Percentiles rank a stretch among this genome's conserved stretches.
phyloP scores from a whole-genome alignment of 148 eudicot genomes.

The Simmondsia chinensis region DNA sequence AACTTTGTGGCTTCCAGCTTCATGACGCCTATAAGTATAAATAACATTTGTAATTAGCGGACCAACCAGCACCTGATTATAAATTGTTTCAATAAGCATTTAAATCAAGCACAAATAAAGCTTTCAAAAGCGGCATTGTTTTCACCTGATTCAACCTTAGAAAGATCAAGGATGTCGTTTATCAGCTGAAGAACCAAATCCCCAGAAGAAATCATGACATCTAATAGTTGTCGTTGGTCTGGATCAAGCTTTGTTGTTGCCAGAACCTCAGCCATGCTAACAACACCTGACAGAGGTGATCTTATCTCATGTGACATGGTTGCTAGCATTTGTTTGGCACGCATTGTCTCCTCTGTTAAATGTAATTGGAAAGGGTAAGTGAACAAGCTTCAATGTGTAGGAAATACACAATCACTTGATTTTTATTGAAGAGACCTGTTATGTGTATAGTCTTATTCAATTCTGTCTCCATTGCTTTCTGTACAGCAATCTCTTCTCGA shows the following conservation, averaged over 20 bases:
- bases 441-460: slow-evolving; percentile 89
- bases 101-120: not conserved
- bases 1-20: slow-evolving; percentile 87
- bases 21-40: slow-evolving; percentile 59
- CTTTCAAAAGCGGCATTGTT: not conserved
- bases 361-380: slow-evolving; percentile 1
- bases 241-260: slow-evolving; percentile 60
- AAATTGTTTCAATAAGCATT: not conserved
- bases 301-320: slow-evolving; percentile 98
- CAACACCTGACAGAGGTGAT: slow-evolving; percentile 86
- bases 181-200: slow-evolving; percentile 86
- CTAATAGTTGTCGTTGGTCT: slow-evolving; percentile 60
- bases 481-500: slow-evolving; percentile 89
- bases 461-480: slow-evolving; percentile 91
- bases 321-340: slow-evolving; percentile 91
- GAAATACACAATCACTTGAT: not conserved
- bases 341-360: slow-evolving; percentile 85
- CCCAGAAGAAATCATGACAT: slow-evolving; percentile 88
- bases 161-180: slow-evolving; percentile 91
- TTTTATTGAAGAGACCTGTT: no score
- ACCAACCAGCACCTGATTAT: not conserved
- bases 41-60: not conserved
- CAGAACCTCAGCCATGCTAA: slow-evolving; percentile 90
- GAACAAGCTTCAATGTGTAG: slow-evolving; percentile 4
- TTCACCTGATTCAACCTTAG: slow-evolving; percentile 94